Conservation (phyloP, 345 rosid genomes). For the Linum lewisii region DNA sequence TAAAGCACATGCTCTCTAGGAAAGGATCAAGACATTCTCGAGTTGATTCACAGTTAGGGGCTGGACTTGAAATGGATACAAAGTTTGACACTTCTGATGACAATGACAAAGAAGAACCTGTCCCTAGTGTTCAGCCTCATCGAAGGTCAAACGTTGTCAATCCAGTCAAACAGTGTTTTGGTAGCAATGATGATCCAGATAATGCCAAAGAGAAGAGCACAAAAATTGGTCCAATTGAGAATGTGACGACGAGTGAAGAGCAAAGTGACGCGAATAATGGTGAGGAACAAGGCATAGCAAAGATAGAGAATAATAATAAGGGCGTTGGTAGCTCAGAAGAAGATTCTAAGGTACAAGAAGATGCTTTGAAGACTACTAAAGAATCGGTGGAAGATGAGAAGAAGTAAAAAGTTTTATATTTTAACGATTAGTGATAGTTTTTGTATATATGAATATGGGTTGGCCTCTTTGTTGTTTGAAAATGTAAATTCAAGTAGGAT, state of each 20-base stretch:
- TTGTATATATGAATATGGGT: too few species aligned
- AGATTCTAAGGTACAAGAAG: too few species aligned
- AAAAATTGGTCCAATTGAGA: neutral
- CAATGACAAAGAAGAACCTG: neutral
- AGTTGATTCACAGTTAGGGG: slow-evolving; percentile 10
- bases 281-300: neutral
- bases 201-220: neutral
- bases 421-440: too few species aligned
- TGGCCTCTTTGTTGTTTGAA: too few species aligned
- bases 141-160: neutral
- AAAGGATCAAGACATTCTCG: slow-evolving; percentile 47
- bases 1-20: slow-evolving; percentile 55
- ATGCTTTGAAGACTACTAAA: too few species aligned
- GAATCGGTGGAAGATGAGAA: too few species aligned
- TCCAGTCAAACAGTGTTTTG: neutral
- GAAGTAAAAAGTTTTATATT: too few species aligned
- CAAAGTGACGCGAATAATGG: neutral
- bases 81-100: neutral
- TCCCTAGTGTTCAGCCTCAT: neutral
- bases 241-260: neutral
- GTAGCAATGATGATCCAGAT: too few species aligned
- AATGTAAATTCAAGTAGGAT: too few species aligned
- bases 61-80: neutral
- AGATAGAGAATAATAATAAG: too few species aligned
- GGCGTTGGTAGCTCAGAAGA: too few species aligned